Conservation (phyloP, 2,329 filamentous ascomycete genomes). For the Microsporum canis region DNA sequence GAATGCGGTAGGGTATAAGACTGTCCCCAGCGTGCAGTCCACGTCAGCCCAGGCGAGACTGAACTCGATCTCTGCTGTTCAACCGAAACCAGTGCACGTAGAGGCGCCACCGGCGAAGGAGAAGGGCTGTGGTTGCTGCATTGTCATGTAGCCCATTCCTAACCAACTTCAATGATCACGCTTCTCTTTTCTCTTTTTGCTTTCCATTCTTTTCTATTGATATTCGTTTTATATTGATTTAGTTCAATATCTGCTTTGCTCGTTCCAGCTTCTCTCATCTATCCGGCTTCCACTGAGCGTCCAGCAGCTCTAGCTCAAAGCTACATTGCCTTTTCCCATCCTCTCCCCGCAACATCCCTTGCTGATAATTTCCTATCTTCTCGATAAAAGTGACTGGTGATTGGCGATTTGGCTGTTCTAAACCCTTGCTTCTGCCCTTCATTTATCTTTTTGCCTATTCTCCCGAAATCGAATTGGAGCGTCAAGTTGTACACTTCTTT, state of each 20-base stretch:
- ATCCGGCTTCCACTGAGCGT: neutral
- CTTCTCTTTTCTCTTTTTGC: neutral
- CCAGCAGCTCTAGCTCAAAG: neutral
- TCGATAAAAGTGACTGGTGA: constrained; percentile 3
- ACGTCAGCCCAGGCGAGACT: constrained; percentile 28
- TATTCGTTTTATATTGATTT: neutral
- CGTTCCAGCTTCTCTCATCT: neutral
- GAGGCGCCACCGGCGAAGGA: constrained; percentile 49
- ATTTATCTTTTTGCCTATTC: neutral
- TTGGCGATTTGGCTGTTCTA: neutral
- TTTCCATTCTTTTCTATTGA: neutral
- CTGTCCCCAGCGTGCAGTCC: constrained; percentile 32
- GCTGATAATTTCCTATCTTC: constrained; percentile 1
- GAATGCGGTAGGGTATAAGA: constrained; percentile 37
- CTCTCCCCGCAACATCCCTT: constrained; percentile 13
- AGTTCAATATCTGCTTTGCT: neutral
- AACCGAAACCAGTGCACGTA: constrained; percentile 39
- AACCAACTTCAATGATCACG: neutral
- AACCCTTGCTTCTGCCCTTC: neutral
- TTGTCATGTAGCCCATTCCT: constrained; percentile 50
- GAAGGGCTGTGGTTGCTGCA: constrained; percentile 57
- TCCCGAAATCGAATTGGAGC: neutral
- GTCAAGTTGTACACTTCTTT: neutral
- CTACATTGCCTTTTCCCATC: constrained; percentile 11
- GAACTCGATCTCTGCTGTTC: constrained; percentile 25